Evolutionary conservation across 345 rosid genomes (phyloP).

Genomic region (Populus davidiana): DNA sequence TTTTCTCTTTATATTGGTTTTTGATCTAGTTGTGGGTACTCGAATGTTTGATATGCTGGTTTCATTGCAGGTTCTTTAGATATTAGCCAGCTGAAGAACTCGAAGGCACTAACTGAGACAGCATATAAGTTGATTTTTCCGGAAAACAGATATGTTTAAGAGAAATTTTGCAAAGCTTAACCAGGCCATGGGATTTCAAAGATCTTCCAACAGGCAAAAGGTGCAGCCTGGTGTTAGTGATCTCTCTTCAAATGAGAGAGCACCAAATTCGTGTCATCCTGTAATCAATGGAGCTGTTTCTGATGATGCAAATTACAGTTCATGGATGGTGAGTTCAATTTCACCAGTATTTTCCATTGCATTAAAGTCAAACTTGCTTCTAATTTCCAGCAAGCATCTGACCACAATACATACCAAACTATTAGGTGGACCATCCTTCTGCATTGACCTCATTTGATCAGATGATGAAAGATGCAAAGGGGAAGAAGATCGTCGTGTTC

Average conservation of each 20-base stretch:
- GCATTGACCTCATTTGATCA: slow-evolving; percentile 46
- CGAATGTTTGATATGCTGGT: background rate
- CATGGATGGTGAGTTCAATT: slow-evolving; percentile 40
- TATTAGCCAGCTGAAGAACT: background rate
- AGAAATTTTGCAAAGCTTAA: slow-evolving; percentile 24
- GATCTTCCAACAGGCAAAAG: slow-evolving; percentile 23
- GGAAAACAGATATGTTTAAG: slow-evolving; percentile 11
- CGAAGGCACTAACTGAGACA: background rate
- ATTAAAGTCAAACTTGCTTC: background rate
- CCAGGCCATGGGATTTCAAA: slow-evolving; percentile 33
- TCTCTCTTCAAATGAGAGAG: background rate
- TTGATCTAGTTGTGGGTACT: background rate
- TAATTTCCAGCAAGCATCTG: background rate
- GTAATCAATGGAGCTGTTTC: background rate
- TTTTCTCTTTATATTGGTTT: background rate
- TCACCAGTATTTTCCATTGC: background rate
- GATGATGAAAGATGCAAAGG: slow-evolving; percentile 44
- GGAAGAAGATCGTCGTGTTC: slow-evolving; percentile 52
- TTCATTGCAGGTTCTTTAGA: background rate
- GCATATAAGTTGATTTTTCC: background rate
- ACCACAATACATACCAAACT: background rate
- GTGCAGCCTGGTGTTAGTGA: slow-evolving; percentile 8
- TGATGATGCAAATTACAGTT: slow-evolving; percentile 22
- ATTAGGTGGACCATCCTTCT: slow-evolving; percentile 54
- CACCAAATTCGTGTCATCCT: slow-evolving; percentile 6